Evolutionary conservation across 805 yeast genomes (phyloP).

Genomic region (Clavispora santaluciae): DNA sequence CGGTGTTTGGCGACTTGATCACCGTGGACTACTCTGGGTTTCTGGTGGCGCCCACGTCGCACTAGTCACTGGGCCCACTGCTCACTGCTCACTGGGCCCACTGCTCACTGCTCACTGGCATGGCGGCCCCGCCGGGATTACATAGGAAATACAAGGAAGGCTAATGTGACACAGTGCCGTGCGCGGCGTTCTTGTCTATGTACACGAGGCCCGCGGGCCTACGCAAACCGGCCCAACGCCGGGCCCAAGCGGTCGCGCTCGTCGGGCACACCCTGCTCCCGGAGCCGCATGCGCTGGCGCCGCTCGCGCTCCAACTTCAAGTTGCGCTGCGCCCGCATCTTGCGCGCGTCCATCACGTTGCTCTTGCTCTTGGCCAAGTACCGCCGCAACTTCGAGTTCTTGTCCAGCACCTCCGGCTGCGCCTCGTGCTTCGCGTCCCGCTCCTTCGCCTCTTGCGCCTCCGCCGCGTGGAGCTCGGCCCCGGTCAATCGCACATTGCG

Average conservation of each 20-base stretch:
- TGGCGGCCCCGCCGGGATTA: background rate
- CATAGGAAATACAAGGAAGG: slow-evolving; percentile 1
- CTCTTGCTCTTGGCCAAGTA: slow-evolving; percentile 77
- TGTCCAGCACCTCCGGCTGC: slow-evolving; percentile 67
- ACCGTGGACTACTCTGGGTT: slow-evolving; percentile 41
- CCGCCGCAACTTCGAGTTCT: slow-evolving; percentile 78
- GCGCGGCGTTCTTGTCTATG: background rate
- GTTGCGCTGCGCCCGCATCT: slow-evolving; percentile 68
- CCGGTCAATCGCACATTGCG: slow-evolving; percentile 59
- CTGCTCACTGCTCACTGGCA: no score
- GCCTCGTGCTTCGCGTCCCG: slow-evolving; percentile 45
- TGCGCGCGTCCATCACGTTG: slow-evolving; percentile 84
- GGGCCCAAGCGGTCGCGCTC: slow-evolving; percentile 17
- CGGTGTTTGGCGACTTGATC: slow-evolving; percentile 25
- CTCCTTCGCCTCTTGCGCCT: slow-evolving; percentile 33
- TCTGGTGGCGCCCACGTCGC: slow-evolving; percentile 29
- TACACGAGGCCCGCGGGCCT: background rate
- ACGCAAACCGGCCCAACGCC: slow-evolving; percentile 16
- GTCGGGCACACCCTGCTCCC: slow-evolving; percentile 16
- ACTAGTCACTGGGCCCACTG: no score
- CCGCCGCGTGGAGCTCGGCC: slow-evolving; percentile 41
- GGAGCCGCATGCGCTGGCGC: slow-evolving; percentile 39
- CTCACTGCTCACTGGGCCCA: no score
- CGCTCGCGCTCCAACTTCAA: slow-evolving; percentile 68
- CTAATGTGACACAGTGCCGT: background rate